A percentile compares a stretch with the other conserved stretches of the same genome.
Conservation (phyloP, 2,329 filamentous ascomycete genomes). For the Torrubiella hemipterigena region DNA sequence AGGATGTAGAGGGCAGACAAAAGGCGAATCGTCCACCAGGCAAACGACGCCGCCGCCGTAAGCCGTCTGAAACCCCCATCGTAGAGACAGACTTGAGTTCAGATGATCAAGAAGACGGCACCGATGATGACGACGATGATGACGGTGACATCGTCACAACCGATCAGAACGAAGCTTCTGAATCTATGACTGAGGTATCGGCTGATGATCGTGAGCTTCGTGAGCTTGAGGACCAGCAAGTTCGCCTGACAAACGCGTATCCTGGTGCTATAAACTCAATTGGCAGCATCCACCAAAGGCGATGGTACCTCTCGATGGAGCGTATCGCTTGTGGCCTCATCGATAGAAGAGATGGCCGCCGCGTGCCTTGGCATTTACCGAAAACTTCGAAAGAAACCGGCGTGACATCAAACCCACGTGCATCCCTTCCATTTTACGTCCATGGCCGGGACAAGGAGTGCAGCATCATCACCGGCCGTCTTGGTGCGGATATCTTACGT, state of each 20-base stretch:
- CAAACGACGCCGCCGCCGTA: slow-evolving; percentile 2
- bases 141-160: slow-evolving; percentile 11
- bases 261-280: slow-evolving; percentile 53
- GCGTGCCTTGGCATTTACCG: slow-evolving; percentile 6
- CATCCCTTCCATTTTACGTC: slow-evolving; percentile 49
- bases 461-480: slow-evolving; percentile 55
- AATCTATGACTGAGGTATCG: slow-evolving; percentile 12
- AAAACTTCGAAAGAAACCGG: slow-evolving; percentile 2
- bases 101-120: slow-evolving; percentile 6
- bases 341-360: slow-evolving; percentile 15
- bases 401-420: slow-evolving; percentile 8
- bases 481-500: slow-evolving; percentile 43
- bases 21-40: slow-evolving; percentile 9
- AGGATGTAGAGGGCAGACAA: slow-evolving; percentile 22
- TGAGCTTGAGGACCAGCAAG: slow-evolving; percentile 37
- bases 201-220: slow-evolving; percentile 27
- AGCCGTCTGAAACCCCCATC: neutral
- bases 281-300: slow-evolving; percentile 53
- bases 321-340: slow-evolving; percentile 45
- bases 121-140: slow-evolving; percentile 6
- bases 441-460: slow-evolving; percentile 46
- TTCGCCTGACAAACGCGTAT: slow-evolving; percentile 53
- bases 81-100: slow-evolving; percentile 13
- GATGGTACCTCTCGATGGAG: slow-evolving; percentile 56
- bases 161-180: slow-evolving; percentile 1